Base-by-base conservation (phyloP, 2,329 filamentous ascomycete species). In the Trichoderma guizhouense region DNA sequence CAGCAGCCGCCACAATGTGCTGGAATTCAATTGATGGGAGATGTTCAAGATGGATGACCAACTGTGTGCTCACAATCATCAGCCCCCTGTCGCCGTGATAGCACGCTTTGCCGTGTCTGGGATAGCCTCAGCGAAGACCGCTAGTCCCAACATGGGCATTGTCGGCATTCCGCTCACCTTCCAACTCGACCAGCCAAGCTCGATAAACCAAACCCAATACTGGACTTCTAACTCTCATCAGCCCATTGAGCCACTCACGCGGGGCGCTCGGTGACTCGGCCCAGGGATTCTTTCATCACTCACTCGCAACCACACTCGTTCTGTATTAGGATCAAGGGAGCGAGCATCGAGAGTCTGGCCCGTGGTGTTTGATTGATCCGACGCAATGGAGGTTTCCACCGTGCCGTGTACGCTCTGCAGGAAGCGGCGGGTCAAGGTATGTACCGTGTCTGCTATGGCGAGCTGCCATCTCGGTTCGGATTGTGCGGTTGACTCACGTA, bases 381-480 rank as follows among this genome's bases (percentile, higher is more conserved):
- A 34, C 30, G 24, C 39, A 7, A 70, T 69, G 34, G 71, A 71
- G 12, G 62, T 73, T 70, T 73, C 74, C 30, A 69, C 71, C 21
- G 73, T 75, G 65, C 71, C 73, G 15, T 75, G 74, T 43, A 73
- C 72, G 14, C 69, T 66, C 21, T 75, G 74, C 65, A 71, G 73
- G 36, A 74, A 73, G 24, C 72, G 74, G 21, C 72, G 74, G 30
- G 74, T 75, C 60, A 75, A 74, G 73, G 74, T 75, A 74, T 39
- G 71, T 64, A 34, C 26, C 30, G 26, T 55, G 28, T 64, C 32
- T n/a, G 15, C 36, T 18, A 55, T 18, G 21, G 32, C 30, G 57
- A 24, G 39, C n/a, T n/a, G n/a, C 34, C 11, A 30, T 14, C n/a
- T 28, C 11, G 1, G 6, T 28, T 47, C 51, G 43, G 32, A 28